A percentile compares a stretch with the other conserved stretches of the same genome.
phyloP scores from a whole-genome alignment of 257 asterid genomes.

The Cynanchum wilfordii region DNA sequence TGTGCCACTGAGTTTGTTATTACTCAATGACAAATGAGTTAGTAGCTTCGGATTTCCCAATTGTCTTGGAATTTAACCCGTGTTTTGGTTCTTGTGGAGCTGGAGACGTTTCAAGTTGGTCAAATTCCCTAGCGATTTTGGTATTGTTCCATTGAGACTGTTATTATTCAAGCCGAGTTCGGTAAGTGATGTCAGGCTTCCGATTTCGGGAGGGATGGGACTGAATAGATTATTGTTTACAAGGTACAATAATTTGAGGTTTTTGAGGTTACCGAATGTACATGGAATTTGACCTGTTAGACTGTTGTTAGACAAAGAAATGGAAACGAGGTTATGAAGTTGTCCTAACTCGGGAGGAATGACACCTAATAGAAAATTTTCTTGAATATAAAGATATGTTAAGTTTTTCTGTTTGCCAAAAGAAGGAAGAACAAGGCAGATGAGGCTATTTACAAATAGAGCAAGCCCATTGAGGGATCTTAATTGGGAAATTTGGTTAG shows the following conservation, averaged over 20 bases:
- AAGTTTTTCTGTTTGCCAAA: slow-evolving; percentile 8
- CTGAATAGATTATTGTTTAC: background rate
- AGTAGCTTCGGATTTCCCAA: too few species aligned
- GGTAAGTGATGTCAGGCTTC: background rate
- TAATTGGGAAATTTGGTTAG: slow-evolving; percentile 7
- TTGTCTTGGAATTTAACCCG: too few species aligned
- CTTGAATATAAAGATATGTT: background rate
- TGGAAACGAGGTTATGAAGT: slow-evolving; percentile 1
- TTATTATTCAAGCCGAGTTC: background rate
- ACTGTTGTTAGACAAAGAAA: background rate
- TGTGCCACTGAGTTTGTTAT: too few species aligned
- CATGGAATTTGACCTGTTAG: slow-evolving; percentile 10
- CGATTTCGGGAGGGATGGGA: slow-evolving; percentile 9
- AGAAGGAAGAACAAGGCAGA: slow-evolving; percentile 5
- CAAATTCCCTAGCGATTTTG: slow-evolving; percentile 4
- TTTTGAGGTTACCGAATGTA: background rate
- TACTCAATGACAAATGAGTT: too few species aligned
- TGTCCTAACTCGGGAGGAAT: background rate
- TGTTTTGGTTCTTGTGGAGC: too few species aligned
- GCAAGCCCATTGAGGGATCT: background rate
- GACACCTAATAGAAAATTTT: slow-evolving; percentile 4
- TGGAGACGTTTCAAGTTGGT: too few species aligned
- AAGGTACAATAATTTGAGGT: background rate
- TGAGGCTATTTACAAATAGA: background rate
- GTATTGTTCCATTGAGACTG: background rate